Evolutionary conservation across 2,329 filamentous ascomycete species (phyloP).

Genomic region (Amauroascus verrucosus): DNA sequence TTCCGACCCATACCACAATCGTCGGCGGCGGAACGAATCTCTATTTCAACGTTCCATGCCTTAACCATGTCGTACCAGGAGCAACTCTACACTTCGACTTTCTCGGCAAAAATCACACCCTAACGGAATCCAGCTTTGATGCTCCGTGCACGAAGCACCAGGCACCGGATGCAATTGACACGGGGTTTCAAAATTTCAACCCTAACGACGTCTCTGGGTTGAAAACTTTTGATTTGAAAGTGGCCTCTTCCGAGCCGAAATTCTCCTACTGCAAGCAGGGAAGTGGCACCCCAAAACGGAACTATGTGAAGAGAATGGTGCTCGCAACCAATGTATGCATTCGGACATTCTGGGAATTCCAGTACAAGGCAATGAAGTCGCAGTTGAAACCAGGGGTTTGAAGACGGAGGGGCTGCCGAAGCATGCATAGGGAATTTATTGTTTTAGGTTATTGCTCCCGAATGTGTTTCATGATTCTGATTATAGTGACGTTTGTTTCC

Average conservation of each 20-base stretch:
- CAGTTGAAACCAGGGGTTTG: conserved; percentile 1
- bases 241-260: conserved; percentile 45
- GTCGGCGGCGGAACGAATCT: conserved; percentile 48
- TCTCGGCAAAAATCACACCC: conserved; percentile 62
- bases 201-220: conserved; percentile 62
- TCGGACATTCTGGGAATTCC: conserved; percentile 64
- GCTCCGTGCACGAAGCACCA: conserved; percentile 53
- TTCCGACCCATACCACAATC: conserved; percentile 49
- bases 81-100: conserved; percentile 66
- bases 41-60: conserved; percentile 50
- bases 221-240: conserved; percentile 27
- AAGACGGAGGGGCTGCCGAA: neutral
- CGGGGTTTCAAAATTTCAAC: conserved; percentile 56
- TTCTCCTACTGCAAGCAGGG: conserved; percentile 68
- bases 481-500: too few species aligned
- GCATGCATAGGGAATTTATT: neutral
- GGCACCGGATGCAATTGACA: conserved; percentile 54
- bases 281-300: conserved; percentile 26
- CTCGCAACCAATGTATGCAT: conserved; percentile 66
- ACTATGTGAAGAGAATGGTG: conserved; percentile 68
- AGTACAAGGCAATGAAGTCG: conserved; percentile 52
- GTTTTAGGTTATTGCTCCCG: neutral
- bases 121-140: conserved; percentile 59
- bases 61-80: conserved; percentile 49
- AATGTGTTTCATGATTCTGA: neutral